Base-by-base conservation (phyloP, 768 basidiomycete genomes). In the Russula olivacea region DNA sequence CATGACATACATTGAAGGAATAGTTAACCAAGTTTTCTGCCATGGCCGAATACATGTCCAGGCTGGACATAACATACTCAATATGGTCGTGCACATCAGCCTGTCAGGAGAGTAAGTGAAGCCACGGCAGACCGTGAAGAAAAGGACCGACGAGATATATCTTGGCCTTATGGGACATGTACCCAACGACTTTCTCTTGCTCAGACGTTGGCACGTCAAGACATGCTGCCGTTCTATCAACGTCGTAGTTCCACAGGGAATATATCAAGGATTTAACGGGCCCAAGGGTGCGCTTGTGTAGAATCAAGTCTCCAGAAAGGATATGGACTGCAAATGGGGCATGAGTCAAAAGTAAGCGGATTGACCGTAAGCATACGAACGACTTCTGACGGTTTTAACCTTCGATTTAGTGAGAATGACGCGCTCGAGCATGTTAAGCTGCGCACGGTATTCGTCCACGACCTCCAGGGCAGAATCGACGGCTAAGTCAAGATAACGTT, bases 11-110 rank as follows among this genome's bases (percentile, higher is more conserved):
- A 71, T 89, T 89, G 77, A 89, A 90, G 21, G 85, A 83, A 70
- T 86, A 89, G 62, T 81, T 79, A 68, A 89, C 88, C 67, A 89
- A 70, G 69, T 89, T 89, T 68, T 89, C 85, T 7, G 83, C 78
- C 64, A 89, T 84, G 32, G 79, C 81, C 1, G 84, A 77, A 66
- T 89, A 89, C 82, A 88, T 87, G 63, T 91, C 89, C 54, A 91
- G 70, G 67, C 83, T 86, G 1, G 79, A 77, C 28, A 91, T 70
- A 40, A 87, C 83, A 62, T 86, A 86, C 59, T 89, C 88, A 77
- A 87, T 84, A 66, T 91, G 89, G 69, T 91, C 89, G 63, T 81
- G 79, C 2, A 89, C 86, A 69, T 90, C 88, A 11, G 87, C 86
- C 84, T 86, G 40, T 62, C 38, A 65, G 10, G 51, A 4, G 10